Evolutionary conservation across 352 stramenopile species (phyloP).

Genomic region (Phytopythium delawarense): DNA sequence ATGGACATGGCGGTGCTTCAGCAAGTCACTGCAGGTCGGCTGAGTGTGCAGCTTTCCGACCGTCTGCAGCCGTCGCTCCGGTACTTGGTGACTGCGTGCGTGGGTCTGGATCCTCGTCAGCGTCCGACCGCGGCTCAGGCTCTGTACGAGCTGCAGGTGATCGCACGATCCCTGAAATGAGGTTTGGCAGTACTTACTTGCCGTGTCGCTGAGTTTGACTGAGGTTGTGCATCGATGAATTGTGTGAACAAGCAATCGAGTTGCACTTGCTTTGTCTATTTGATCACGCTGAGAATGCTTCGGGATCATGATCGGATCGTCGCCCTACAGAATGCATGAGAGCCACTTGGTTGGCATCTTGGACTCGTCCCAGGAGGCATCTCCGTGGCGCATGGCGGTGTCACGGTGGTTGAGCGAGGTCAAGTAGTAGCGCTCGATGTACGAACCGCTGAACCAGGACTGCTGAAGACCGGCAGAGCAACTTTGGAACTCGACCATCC

Average conservation of each 20-base stretch:
- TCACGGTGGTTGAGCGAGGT: slow-evolving; percentile 66
- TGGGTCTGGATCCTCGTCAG: slow-evolving; percentile 13
- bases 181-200: no score
- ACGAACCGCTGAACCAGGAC: slow-evolving; percentile 32
- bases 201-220: no score
- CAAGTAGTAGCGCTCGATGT: slow-evolving; percentile 46
- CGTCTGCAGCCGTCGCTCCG: slow-evolving; percentile 11
- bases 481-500: slow-evolving; percentile 54
- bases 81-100: slow-evolving; percentile 12
- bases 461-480: slow-evolving; percentile 33
- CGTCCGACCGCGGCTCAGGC: slow-evolving; percentile 22
- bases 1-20: slow-evolving; percentile 26
- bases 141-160: slow-evolving; percentile 28
- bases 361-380: slow-evolving; percentile 36
- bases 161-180: neutral
- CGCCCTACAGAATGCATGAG: slow-evolving; percentile 54
- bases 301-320: no score
- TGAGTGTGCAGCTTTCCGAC: slow-evolving; percentile 16
- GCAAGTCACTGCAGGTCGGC: slow-evolving; percentile 21
- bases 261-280: no score
- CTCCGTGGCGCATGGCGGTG: slow-evolving; percentile 53
- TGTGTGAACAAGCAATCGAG: no score
- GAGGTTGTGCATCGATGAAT: no score
- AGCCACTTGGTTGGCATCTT: slow-evolving; percentile 74
- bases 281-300: no score